Evolutionary conservation across 768 basidiomycete species (phyloP).

Genomic region (Candolleomyces aberdarensis): DNA sequence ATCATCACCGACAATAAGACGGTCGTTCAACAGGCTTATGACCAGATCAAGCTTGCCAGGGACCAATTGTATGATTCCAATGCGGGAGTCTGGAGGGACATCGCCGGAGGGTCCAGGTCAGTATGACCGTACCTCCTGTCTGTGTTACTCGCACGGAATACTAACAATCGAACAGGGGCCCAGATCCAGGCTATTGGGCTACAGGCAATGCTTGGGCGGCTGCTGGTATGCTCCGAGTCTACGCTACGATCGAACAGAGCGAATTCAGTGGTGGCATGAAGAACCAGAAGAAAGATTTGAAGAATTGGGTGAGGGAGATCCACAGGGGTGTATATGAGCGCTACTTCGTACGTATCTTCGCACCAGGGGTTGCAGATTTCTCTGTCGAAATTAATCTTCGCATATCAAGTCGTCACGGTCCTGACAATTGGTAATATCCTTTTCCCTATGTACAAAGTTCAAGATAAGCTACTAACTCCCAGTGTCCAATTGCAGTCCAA

Average conservation of each 20-base stretch:
- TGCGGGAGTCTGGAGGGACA: constrained; percentile 71
- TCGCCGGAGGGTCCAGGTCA: constrained; percentile 47
- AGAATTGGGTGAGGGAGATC: constrained; percentile 70
- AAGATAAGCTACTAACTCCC: too few relatives aligned
- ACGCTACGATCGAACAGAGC: constrained; percentile 68
- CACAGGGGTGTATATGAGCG: constrained; percentile 62
- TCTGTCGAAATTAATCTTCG: too few relatives aligned
- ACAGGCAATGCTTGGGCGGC: constrained; percentile 92
- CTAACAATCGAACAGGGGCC: constrained; percentile 17
- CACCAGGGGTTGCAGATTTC: too few relatives aligned
- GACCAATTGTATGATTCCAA: constrained; percentile 52
- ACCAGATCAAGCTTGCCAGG: constrained; percentile 71
- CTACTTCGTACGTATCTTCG: constrained; percentile 21
- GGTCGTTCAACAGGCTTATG: constrained; percentile 61
- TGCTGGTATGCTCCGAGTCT: constrained; percentile 80
- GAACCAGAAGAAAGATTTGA: constrained; percentile 54
- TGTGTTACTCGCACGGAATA: too few relatives aligned
- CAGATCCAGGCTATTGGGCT: constrained; percentile 78
- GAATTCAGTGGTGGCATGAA: constrained; percentile 46
- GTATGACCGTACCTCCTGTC: too few relatives aligned
- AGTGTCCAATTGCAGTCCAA: too few relatives aligned
- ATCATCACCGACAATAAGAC: constrained; percentile 53
- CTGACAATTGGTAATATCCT: too few relatives aligned
- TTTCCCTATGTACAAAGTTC: too few relatives aligned
- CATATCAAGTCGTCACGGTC: too few relatives aligned